These are phyloP conservation scores for Paramecium sonneborni DNA, from an alignment of 73 alveolate species.

Conservation along the genomic window DNA sequence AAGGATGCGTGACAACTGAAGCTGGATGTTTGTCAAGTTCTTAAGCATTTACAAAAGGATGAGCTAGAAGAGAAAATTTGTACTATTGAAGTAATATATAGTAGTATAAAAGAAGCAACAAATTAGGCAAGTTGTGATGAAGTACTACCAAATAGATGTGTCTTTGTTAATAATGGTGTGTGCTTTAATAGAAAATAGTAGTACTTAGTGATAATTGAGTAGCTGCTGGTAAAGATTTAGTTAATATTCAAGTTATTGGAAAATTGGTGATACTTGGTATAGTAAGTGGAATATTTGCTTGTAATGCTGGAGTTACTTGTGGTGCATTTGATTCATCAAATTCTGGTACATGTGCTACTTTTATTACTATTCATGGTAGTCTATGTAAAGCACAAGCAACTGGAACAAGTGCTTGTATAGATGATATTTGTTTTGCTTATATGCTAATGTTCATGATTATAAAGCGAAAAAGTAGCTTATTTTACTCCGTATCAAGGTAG, in stretches of 20 bases:
- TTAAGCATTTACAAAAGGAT: neutral
- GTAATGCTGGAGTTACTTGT: neutral
- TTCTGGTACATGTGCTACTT: neutral
- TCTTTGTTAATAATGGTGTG: neutral
- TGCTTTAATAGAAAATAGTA: neutral
- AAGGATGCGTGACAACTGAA: constrained; percentile 49
- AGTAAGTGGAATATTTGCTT: neutral
- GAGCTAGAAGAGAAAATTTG: neutral
- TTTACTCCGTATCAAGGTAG: neutral
- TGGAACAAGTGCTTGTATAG: neutral
- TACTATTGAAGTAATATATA: neutral
- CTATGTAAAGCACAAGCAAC: neutral
- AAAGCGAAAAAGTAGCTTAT: neutral
- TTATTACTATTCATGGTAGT: neutral
- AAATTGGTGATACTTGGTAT: neutral
- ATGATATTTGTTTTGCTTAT: neutral
- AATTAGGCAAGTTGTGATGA: neutral
- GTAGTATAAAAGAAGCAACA: neutral
- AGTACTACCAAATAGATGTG: neutral
- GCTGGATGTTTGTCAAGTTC: neutral
- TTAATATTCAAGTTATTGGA: neutral
- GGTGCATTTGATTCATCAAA: neutral
- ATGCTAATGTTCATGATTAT: neutral
- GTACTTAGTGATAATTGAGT: neutral
- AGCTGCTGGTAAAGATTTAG: neutral